Conservation (phyloP, 2,329 filamentous ascomycete genomes). For the Fusarium staphyleae region DNA sequence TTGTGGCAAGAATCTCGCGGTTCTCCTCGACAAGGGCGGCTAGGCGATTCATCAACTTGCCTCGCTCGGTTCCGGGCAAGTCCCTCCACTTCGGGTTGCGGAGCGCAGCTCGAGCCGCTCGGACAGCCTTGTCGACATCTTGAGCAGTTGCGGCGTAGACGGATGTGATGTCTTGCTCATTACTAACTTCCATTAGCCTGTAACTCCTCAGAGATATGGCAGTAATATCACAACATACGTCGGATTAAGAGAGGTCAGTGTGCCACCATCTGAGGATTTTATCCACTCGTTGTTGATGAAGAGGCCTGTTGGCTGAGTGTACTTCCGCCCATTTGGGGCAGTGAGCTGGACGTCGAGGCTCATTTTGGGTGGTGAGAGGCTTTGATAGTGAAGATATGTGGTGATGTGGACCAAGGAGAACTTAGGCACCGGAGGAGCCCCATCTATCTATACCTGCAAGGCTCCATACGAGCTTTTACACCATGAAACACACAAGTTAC, state of each 20-base stretch:
- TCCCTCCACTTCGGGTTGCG: slow-evolving; percentile 73
- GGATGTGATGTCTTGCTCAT: slow-evolving; percentile 44
- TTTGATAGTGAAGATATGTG: neutral
- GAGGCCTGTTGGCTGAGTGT: slow-evolving; percentile 71
- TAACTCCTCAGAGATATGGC: slow-evolving; percentile 28
- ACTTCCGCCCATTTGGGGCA: slow-evolving; percentile 68
- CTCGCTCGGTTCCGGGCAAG: slow-evolving; percentile 70
- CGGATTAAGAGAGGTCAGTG: slow-evolving; percentile 67
- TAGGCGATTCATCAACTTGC: slow-evolving; percentile 73
- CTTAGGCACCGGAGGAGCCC: neutral
- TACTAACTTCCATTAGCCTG: slow-evolving; percentile 42
- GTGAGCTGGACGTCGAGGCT: slow-evolving; percentile 41
- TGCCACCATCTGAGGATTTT: slow-evolving; percentile 62
- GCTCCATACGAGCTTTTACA: neutral
- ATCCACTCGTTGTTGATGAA: slow-evolving; percentile 84
- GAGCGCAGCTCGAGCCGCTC: slow-evolving; percentile 69
- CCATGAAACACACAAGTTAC: neutral
- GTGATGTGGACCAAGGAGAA: neutral
- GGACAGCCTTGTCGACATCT: slow-evolving; percentile 47
- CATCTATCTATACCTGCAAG: slow-evolving; percentile 13
- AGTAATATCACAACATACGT: slow-evolving; percentile 36
- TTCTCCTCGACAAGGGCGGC: slow-evolving; percentile 74
- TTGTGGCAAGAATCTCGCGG: slow-evolving; percentile 54
- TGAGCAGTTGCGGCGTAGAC: slow-evolving; percentile 43
- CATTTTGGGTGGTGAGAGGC: slow-evolving; percentile 18